Conservation (phyloP, 2,329 filamentous ascomycete species). For the Aspergillus proliferans region DNA sequence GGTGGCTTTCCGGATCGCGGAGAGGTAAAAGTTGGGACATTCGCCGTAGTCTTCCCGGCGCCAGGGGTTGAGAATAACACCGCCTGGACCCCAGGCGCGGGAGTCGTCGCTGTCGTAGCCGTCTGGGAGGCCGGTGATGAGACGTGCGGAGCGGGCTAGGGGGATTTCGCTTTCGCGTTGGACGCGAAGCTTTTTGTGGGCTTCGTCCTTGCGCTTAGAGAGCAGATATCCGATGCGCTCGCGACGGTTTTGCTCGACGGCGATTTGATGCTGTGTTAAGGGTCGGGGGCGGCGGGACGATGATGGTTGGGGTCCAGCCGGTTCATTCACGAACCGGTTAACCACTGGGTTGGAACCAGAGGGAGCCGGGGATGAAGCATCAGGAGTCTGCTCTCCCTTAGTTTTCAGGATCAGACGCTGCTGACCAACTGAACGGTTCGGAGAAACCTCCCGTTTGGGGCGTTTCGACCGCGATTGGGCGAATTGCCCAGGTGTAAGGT, state of each 20-base stretch:
- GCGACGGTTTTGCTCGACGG: slow-evolving; percentile 44
- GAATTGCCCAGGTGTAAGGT: slow-evolving; percentile 31
- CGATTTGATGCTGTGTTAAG: slow-evolving; percentile 45
- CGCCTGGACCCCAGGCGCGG: slow-evolving; percentile 38
- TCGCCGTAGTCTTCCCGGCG: slow-evolving; percentile 45
- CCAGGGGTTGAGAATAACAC: slow-evolving; percentile 34
- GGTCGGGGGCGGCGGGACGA: slow-evolving; percentile 40
- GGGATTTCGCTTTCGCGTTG: slow-evolving; percentile 36
- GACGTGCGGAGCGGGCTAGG: slow-evolving; percentile 35
- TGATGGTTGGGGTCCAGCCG: slow-evolving; percentile 22
- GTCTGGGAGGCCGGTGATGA: slow-evolving; percentile 38
- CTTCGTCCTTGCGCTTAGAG: slow-evolving; percentile 35
- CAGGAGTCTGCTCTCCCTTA: slow-evolving; percentile 37
- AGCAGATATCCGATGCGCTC: slow-evolving; percentile 45
- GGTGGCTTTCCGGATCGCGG: slow-evolving; percentile 37
- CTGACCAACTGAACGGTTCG: slow-evolving; percentile 29
- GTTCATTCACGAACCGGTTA: slow-evolving; percentile 34
- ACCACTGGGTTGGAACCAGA: slow-evolving; percentile 38
- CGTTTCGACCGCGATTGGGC: slow-evolving; percentile 35
- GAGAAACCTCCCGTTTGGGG: slow-evolving; percentile 32
- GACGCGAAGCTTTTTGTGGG: slow-evolving; percentile 31
- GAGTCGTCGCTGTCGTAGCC: slow-evolving; percentile 44
- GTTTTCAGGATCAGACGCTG: slow-evolving; percentile 42
- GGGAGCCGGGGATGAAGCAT: slow-evolving; percentile 39
- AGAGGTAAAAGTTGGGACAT: slow-evolving; percentile 40